These are phyloP conservation scores for Globisporangium rhizosaccharum DNA, from an alignment of 352 stramenopile genomes.

Conservation along the genomic window DNA sequence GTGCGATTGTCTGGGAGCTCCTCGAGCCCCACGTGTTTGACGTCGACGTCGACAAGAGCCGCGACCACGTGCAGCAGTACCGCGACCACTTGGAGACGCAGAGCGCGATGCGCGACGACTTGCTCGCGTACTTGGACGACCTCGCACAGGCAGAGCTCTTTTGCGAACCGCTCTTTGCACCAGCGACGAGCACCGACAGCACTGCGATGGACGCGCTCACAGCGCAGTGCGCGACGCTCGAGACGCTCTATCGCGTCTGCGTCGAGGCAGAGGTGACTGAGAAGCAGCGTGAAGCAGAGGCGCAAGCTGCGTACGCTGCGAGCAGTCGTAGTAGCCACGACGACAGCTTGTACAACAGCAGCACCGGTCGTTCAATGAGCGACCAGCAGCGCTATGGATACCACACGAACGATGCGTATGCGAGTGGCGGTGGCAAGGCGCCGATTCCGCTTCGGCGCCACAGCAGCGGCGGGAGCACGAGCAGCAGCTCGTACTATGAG, in stretches of 20 bases:
- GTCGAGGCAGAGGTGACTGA: conserved; percentile 48
- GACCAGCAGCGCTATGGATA: background rate
- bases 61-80: conserved; percentile 75
- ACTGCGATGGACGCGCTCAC: conserved; percentile 25
- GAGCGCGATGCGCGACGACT: conserved; percentile 47
- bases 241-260: conserved; percentile 50
- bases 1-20: conserved; percentile 61
- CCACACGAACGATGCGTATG: too few relatives aligned
- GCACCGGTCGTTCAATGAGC: background rate
- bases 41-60: conserved; percentile 63
- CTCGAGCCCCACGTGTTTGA: conserved; percentile 81
- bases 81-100: conserved; percentile 66
- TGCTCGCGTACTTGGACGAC: conserved; percentile 43
- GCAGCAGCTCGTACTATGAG: conserved; percentile 4
- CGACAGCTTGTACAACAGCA: conserved; percentile 1
- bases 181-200: conserved; percentile 9
- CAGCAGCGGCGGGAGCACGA: conserved; percentile 24
- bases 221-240: conserved; percentile 40
- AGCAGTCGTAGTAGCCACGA: conserved; percentile 14
- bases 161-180: conserved; percentile 21
- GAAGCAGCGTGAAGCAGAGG: conserved; percentile 43
- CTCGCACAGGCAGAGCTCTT: conserved; percentile 49
- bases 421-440: conserved; percentile 6
- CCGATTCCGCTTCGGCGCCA: conserved; percentile 35
- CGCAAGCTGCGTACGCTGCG: conserved; percentile 31